Conservation (phyloP, 352 stramenopile species). For the Phytophthora citricola region DNA sequence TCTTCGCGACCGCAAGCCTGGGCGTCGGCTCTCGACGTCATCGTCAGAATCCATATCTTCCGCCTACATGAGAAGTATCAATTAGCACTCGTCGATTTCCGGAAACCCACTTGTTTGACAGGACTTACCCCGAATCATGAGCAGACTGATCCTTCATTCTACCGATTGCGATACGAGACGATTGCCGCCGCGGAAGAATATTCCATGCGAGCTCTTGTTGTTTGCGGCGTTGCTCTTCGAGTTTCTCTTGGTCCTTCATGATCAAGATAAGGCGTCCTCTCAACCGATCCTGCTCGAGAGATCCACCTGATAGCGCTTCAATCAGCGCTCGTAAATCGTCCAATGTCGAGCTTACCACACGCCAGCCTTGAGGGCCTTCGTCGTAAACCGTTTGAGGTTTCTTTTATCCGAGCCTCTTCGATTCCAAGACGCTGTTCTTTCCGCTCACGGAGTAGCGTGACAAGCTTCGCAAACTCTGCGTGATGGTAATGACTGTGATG, state of each 20-base stretch:
- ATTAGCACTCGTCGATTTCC: conserved; percentile 8
- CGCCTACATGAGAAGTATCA: conserved; percentile 17
- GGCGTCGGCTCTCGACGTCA: conserved; percentile 26
- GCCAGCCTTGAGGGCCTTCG: conserved; percentile 67
- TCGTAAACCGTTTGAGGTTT: conserved; percentile 40
- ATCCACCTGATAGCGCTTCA: conserved; percentile 60
- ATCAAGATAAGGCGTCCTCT: conserved; percentile 79
- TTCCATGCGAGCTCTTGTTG: conserved; percentile 81
- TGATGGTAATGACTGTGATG: conserved; percentile 69
- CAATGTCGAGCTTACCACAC: conserved; percentile 76
- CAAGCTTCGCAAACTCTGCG: conserved; percentile 72
- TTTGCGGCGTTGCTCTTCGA: conserved; percentile 66
- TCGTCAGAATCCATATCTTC: conserved; percentile 36
- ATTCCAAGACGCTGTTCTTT: conserved; percentile 65
- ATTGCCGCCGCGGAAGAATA: conserved; percentile 80
- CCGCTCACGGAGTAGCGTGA: conserved; percentile 57
- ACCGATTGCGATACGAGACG: conserved; percentile 81
- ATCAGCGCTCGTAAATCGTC: conserved; percentile 67
- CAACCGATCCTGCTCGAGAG: conserved; percentile 79
- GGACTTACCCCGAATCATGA: conserved; percentile 53
- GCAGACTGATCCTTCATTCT: conserved; percentile 77
- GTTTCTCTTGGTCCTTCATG: conserved; percentile 78
- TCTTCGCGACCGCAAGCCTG: conserved; percentile 31
- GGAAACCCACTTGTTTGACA: neutral
- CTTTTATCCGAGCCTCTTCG: conserved; percentile 60